Evolutionary conservation across 192 early-diverging fungal species (phyloP), one percentile per base, ranked within the genome.

Genomic region (Umbelopsis vinacea): DNA sequence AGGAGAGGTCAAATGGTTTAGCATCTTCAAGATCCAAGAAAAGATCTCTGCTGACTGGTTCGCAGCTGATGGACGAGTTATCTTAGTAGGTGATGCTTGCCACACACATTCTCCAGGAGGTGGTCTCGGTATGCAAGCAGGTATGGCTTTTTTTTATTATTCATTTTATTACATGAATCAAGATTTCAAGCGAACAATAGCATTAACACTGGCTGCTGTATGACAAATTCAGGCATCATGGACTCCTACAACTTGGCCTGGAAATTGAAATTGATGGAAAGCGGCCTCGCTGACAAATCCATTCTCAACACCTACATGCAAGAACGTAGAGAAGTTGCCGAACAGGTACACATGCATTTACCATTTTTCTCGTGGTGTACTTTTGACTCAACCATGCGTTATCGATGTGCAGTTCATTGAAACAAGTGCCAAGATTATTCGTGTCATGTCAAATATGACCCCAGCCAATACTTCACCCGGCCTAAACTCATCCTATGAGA

Each of bases 51-150:
- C 57, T 19, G 57, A 63, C 11, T 63, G 57, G 57, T 29, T 26
- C 26, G 14, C 57, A 0, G 23, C 72, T 45, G 74, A 79, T 24
- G 23, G 52, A 14, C 74, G 72, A 11, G 72, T 80, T 33, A 74
- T 80, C 43, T 52, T 75, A 23, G 50, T 70, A 1, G 79, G 79
- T 17, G 79, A 80, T 57, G 74, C 79, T 17, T 68, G 73, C 24
- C 79, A 80, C 54, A 55, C 68, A 1, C 74, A 75, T 17, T 76
- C 79, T 9, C 71, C 79, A 37, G 74, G 71, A 11, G 74, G 72
- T 35, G 79, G 79, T 12, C 79, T 76, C 24, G 79, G 79, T 50
- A 67, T 17, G 71, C 57, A 63, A 63, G 57, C 57, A 35, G 57
- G 48, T 50, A 50, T 21, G 48, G 5, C 40, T 11, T 43, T 6